Evolutionary conservation across 192 early-diverging fungal genomes (phyloP), one percentile per base, ranked within the genome.

Genomic region (Dissophora globulifera): DNA sequence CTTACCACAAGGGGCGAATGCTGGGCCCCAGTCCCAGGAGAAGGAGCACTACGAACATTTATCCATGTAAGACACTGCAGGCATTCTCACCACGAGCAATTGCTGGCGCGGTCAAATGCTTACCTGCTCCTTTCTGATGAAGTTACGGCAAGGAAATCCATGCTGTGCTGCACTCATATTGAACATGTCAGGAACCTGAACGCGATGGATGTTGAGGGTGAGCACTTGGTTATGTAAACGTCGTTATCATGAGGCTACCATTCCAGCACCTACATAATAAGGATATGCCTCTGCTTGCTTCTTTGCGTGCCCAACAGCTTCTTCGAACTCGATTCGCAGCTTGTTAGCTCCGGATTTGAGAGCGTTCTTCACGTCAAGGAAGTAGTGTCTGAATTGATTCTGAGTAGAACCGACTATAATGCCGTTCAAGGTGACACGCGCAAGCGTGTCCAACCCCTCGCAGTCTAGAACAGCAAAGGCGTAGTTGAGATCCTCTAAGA

Each of bases 361-460:
- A n/a, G 35, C 45, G 0, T 43, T 19, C 6, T 31, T 19, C 35
- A 83, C 58, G 48, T 81, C 52, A 33, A 83, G 25, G 6, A 58
- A 31, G 59, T 82, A 67, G 13, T 35, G 67, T 26, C 75, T 46
- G 41, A 86, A 87, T 82, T 82, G 83, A 58, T 88, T 88, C 20
- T 88, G 53, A 13, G 79, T 62, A 33, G 61, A 58, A 4, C 51
- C 75, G 29, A 88, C 60, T 5, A 10, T n/a, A 1, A 13, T 49
- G 0, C 69, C 82, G 50, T 88, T 88, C 12, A 88, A 33, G 25
- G 25, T 66, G 25, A 88, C 60, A 26, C 47, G 68, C 10, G 86
- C 81, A 46, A 84, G 42, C 4, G 85, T 85, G 50, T 86, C 85
- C 3, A 86, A 49, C 1, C 85, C 85, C 50, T 86, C 85, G 51